These are phyloP conservation scores for Rubroboletus satanas DNA, from an alignment of 768 basidiomycete genomes.

Conservation along the genomic window DNA sequence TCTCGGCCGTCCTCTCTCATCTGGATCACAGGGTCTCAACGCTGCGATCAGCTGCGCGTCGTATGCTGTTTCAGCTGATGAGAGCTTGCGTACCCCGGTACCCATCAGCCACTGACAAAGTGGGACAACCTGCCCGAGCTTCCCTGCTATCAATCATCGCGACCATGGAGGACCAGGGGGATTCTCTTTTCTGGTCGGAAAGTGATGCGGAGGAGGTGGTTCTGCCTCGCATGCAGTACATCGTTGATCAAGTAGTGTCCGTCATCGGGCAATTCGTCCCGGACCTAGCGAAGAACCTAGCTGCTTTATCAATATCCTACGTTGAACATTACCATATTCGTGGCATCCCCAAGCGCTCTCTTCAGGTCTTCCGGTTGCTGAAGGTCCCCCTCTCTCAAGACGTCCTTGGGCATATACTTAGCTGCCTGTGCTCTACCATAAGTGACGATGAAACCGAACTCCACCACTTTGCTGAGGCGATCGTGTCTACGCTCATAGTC, in stretches of 20 bases:
- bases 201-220: slow-evolving; percentile 54
- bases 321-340: slow-evolving; percentile 85
- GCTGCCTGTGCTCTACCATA: slow-evolving; percentile 79
- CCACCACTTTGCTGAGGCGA: slow-evolving; percentile 79
- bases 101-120: slow-evolving; percentile 63
- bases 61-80: slow-evolving; percentile 81
- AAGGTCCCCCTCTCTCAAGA: slow-evolving; percentile 65
- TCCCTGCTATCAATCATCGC: slow-evolving; percentile 49
- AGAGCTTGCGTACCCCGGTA: slow-evolving; percentile 80
- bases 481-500: slow-evolving; percentile 70
- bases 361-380: slow-evolving; percentile 85
- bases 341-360: slow-evolving; percentile 78
- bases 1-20: slow-evolving; percentile 79
- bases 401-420: slow-evolving; percentile 75
- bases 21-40: slow-evolving; percentile 72
- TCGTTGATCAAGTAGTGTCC: slow-evolving; percentile 63
- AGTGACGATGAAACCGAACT: slow-evolving; percentile 73
- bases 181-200: slow-evolving; percentile 65
- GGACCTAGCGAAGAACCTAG: slow-evolving; percentile 71
- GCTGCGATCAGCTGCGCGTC: slow-evolving; percentile 65
- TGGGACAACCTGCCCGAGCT: slow-evolving; percentile 42
- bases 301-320: slow-evolving; percentile 76
- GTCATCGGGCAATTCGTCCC: slow-evolving; percentile 69
- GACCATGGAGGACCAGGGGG: slow-evolving; percentile 56
- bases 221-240: slow-evolving; percentile 62